These are phyloP conservation scores for Gonium pectorale DNA, from an alignment of 139 green algal species.

Conservation along the genomic window DNA sequence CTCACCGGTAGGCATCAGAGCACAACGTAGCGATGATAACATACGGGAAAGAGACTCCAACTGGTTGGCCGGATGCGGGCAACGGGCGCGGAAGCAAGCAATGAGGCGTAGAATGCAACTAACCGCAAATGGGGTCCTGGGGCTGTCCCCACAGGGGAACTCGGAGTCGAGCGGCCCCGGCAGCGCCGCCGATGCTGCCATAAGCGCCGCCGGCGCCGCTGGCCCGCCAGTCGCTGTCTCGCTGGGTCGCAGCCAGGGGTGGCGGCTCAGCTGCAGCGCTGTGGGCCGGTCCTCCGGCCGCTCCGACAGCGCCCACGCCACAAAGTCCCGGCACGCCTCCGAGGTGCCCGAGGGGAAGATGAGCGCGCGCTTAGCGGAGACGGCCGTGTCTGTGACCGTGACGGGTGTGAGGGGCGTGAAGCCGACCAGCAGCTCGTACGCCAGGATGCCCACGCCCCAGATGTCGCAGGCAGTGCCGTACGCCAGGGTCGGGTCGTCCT, in stretches of 20 bases:
- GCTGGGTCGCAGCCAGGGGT: slow-evolving; percentile 46
- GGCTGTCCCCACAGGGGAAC: too few species aligned
- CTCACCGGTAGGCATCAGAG: too few species aligned
- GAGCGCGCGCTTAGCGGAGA: background rate
- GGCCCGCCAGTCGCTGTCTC: background rate
- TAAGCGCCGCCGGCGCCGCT: background rate
- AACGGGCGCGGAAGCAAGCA: too few species aligned
- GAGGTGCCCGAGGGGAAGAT: slow-evolving; percentile 47
- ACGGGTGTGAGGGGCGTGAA: slow-evolving; percentile 66
- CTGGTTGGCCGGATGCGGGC: too few species aligned
- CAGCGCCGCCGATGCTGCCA: too few species aligned
- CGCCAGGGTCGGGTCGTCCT: slow-evolving; percentile 52
- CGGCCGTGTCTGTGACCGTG: background rate
- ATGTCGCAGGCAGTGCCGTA: slow-evolving; percentile 75
- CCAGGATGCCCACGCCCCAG: slow-evolving; percentile 83
- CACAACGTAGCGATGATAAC: too few species aligned
- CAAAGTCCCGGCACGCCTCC: slow-evolving; percentile 50
- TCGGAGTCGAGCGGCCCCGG: too few species aligned
- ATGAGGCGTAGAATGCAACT: too few species aligned
- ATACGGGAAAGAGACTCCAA: too few species aligned
- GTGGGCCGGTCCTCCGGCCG: slow-evolving; percentile 42
- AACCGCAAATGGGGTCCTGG: too few species aligned
- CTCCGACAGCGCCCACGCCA: slow-evolving; percentile 33
- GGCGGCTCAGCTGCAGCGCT: slow-evolving; percentile 42
- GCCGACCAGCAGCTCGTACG: slow-evolving; percentile 84